Evolutionary conservation across 2,329 filamentous ascomycete species (phyloP), one percentile per base, ranked within the genome.

Genomic region (Ophiostoma triangulosporum): DNA sequence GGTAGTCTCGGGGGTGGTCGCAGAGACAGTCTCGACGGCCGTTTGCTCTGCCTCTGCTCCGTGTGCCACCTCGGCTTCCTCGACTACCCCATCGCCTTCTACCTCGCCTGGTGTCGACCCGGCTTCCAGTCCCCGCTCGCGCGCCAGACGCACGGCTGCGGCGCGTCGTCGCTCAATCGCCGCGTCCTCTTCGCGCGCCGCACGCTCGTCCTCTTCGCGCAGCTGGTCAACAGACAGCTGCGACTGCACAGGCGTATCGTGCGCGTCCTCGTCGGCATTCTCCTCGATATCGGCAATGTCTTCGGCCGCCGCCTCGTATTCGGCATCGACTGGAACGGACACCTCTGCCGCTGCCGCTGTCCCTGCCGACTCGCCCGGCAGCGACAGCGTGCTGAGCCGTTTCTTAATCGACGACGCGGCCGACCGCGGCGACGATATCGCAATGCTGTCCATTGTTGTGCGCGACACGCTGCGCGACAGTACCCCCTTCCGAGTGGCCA

Each of bases 401-500:
- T 57, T 46, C 31, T 46, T 57, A 49, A 48, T 59, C 55, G 63
- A 58, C 48, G 58, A 66, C 26, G 59, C 64, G 3, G 77, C 79
- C 17, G 74, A 78, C 52, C 75, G 69, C n/a, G 77, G 81, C 0
- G 75, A 75, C 24, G 54, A 50, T 20, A 48, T 17, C 62, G 64
- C 20, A 59, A 60, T 7, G 57, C 60, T 14, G 61, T 64, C 24
- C 61, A 80, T 65, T 2, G 77, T 80, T n/a, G 74, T 77, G 54
- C 76, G 69, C n/a, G 79, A 82, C 0, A 76, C 69, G 9, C 76
- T 80, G 54, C 78, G 71, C 7, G 75, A 74, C 31, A 59, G 32
- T 6, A 43, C 51, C 71, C 62, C 49, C 29, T 46, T 56, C 22
- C 26, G 22, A 12, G 20, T 33, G 14, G 14, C 12, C 12, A 33